Conservation (phyloP, 495 filamentous ascomycete species). For the Bombardia bombarda region DNA sequence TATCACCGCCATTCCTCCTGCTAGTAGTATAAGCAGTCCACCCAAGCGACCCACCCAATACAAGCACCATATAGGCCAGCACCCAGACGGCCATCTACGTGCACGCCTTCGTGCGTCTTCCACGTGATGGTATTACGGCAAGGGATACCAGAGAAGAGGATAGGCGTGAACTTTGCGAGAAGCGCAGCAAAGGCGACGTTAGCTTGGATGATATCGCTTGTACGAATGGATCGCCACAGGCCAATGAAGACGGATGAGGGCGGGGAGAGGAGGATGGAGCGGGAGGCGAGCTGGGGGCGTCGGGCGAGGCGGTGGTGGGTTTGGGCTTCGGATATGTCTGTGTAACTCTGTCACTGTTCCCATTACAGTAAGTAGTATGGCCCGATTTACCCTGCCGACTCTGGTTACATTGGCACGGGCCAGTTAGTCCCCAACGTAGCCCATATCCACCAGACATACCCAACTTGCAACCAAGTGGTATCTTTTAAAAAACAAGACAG, state of each 20-base stretch:
- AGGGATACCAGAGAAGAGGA: constrained; percentile 31
- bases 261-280: constrained; percentile 1
- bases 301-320: background rate
- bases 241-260: constrained; percentile 1
- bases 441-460: no score
- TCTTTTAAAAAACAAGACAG: no score
- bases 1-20: background rate
- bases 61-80: background rate
- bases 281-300: background rate
- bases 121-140: constrained; percentile 28
- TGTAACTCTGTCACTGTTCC: no score
- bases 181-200: constrained; percentile 24
- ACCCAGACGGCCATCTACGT: constrained; percentile 23
- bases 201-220: background rate
- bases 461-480: no score
- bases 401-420: background rate
- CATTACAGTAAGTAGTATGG: no score
- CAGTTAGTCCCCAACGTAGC: no score
- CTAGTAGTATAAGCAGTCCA: background rate
- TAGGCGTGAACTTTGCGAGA: constrained; percentile 29
- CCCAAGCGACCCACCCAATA: background rate
- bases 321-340: background rate
- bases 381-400: background rate
- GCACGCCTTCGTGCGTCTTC: constrained; percentile 20
- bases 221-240: background rate